These are phyloP conservation scores for Stropharia rugosoannulata DNA, from an alignment of 768 basidiomycete species.

Conservation along the genomic window DNA sequence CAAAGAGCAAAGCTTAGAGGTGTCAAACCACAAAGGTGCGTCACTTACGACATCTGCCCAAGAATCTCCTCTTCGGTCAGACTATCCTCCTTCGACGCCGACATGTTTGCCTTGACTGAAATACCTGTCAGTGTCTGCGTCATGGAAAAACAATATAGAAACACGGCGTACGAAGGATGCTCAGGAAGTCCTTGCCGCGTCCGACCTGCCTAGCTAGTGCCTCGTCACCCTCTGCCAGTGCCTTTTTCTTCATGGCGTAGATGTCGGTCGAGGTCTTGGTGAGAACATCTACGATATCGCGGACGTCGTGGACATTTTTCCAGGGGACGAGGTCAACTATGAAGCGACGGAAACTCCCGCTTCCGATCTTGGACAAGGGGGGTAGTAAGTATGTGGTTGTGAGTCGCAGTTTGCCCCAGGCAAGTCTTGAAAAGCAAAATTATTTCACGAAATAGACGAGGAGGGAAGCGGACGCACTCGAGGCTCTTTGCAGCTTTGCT, in stretches of 20 bases:
- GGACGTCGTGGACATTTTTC: constrained; percentile 7
- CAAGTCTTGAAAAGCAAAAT: background rate
- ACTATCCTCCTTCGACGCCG: constrained; percentile 28
- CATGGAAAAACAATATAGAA: background rate
- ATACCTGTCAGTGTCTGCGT: background rate
- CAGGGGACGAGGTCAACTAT: constrained; percentile 2
- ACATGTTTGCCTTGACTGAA: constrained; percentile 38
- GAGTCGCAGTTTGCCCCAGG: constrained; percentile 5
- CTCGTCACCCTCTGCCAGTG: constrained; percentile 29
- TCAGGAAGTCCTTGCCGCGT: constrained; percentile 42
- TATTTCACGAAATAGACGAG: background rate
- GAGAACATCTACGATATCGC: constrained; percentile 29
- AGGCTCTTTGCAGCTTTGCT: constrained; percentile 25
- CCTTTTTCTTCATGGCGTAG: constrained; percentile 30
- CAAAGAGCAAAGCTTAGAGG: background rate
- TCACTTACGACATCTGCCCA: constrained; percentile 31
- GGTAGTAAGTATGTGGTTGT: constrained; percentile 1
- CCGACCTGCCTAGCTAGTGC: constrained; percentile 29
- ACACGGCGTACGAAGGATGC: constrained; percentile 18
- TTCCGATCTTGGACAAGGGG: constrained; percentile 6
- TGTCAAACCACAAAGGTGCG: background rate
- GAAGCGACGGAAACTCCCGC: constrained; percentile 5
- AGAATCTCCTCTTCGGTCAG: constrained; percentile 34
- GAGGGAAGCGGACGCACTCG: constrained; percentile 16
- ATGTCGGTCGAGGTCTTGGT: constrained; percentile 31